Evolutionary conservation across 495 filamentous ascomycete species (phyloP), one percentile per base, ranked within the genome.

Genomic region (Terfezia boudieri): DNA sequence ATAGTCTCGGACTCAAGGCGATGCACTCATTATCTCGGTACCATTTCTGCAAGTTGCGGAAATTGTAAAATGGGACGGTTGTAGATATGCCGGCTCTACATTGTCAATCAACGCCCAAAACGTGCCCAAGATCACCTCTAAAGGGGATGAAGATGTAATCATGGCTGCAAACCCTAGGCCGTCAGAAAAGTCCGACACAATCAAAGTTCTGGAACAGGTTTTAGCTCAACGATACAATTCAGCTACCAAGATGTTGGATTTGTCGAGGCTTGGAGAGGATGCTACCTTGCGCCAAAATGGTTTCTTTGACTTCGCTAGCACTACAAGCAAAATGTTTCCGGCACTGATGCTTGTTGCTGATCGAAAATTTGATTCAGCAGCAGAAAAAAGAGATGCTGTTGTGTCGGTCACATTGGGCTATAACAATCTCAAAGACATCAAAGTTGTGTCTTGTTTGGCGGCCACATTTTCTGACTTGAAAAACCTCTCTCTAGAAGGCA

Each of bases 251-350:
- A 69, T 95, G 1, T 74, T 96, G 32, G 76, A 93, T 60, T 75
- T 96, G 0, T 87, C 83, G 12, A 74, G 75, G 8, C 74, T 95
- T 8, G 79, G 72, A 32, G 67, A 70, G 37, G 89, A 96, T 60
- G 66, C 74, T 0, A 74, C 76, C 52, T 71, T 94, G 2, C 65
- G 72, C 37, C 70, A 74, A 22, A 79, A 84, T 70, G 84, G 86
- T 22, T 78, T 87, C 37, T 93, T 94, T 68, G 72, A 77, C 56
- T 73, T 70, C 49, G 74, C 71, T 32, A 76, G 78, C 2, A 80
- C 77, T n/a, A 78, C 82, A 32, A 77, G 80, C 50, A 96, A 94
- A 63, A 80, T 94, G 56, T 94, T 95, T 68, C 82, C 82, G 38
- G 88, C 81, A 3, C 70, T 95, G 36, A 86, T 95, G 81, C 78